phyloP scores from a whole-genome alignment of 805 yeast genomes.

The Candida jianshihensis region DNA sequence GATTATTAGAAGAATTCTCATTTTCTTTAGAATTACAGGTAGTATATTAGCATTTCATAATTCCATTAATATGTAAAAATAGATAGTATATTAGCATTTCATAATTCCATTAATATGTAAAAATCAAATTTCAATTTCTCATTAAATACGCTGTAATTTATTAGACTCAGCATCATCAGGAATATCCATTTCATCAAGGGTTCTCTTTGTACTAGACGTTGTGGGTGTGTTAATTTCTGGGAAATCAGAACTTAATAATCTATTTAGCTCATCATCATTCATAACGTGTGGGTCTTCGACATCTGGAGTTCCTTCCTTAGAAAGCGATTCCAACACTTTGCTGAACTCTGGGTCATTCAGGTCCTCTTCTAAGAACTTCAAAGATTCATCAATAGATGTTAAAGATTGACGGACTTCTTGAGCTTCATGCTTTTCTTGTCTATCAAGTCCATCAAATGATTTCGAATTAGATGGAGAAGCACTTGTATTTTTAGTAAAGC shows the following conservation, averaged over 20 bases:
- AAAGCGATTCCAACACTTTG: conserved; percentile 20
- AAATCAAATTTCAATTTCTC: background rate
- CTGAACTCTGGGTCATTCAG: conserved; percentile 21
- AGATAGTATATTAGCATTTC: too few species aligned
- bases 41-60: too few species aligned
- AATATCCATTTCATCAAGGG: conserved; percentile 8
- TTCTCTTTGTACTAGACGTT: conserved; percentile 2
- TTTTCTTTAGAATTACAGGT: background rate
- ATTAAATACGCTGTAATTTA: background rate
- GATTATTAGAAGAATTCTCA: conserved; percentile 20
- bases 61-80: too few species aligned
- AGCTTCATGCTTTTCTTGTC: too few species aligned
- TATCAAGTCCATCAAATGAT: too few species aligned
- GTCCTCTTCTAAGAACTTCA: conserved; percentile 8
- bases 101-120: too few species aligned
- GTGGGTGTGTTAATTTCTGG: background rate
- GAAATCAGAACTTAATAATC: conserved; percentile 17
- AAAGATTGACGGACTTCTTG: too few species aligned
- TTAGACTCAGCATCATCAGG: conserved; percentile 1
- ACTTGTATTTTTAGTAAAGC: too few species aligned
- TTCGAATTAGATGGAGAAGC: too few species aligned
- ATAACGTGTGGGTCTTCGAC: conserved; percentile 10
- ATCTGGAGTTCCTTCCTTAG: conserved; percentile 23
- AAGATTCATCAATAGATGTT: background rate
- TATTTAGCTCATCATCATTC: conserved; percentile 22